Evolutionary conservation across 2,329 filamentous ascomycete species (phyloP).

Genomic region (Aspergillus pseudotamarii): DNA sequence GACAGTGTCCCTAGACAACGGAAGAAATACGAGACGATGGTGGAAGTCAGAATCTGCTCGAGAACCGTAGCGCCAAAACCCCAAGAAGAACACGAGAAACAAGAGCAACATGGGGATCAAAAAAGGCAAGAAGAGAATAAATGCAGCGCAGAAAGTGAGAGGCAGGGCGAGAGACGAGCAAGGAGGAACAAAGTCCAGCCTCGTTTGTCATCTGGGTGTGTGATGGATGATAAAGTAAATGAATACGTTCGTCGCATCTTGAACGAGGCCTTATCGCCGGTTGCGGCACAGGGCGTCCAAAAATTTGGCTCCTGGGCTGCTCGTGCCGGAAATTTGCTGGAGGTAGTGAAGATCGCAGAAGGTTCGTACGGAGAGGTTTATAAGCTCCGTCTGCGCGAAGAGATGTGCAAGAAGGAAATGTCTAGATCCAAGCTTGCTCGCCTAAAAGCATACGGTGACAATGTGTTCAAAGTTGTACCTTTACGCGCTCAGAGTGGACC

Average conservation of each 20-base stretch:
- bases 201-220: slow-evolving; percentile 35
- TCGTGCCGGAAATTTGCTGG: slow-evolving; percentile 40
- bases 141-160: slow-evolving; percentile 7
- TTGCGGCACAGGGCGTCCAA: slow-evolving; percentile 40
- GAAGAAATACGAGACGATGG: slow-evolving; percentile 27
- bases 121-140: slow-evolving; percentile 1
- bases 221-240: slow-evolving; percentile 37
- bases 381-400: slow-evolving; percentile 51
- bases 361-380: slow-evolving; percentile 70
- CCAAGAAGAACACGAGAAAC: neutral
- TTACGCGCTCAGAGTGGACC: slow-evolving; percentile 44
- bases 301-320: slow-evolving; percentile 44
- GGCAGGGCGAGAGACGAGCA: slow-evolving; percentile 14
- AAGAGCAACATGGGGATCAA: neutral
- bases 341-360: slow-evolving; percentile 64
- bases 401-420: slow-evolving; percentile 36
- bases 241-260: slow-evolving; percentile 42
- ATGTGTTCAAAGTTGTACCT: slow-evolving; percentile 54
- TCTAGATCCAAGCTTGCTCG: slow-evolving; percentile 42
- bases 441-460: slow-evolving; percentile 43
- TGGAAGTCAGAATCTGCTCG: slow-evolving; percentile 31
- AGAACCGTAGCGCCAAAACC: neutral
- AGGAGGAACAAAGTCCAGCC: slow-evolving; percentile 23
- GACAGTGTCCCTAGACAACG: neutral
- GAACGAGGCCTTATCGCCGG: slow-evolving; percentile 38